Evolutionary conservation across 768 basidiomycete genomes (phyloP).

Genomic region (Suillus clintonianus): DNA sequence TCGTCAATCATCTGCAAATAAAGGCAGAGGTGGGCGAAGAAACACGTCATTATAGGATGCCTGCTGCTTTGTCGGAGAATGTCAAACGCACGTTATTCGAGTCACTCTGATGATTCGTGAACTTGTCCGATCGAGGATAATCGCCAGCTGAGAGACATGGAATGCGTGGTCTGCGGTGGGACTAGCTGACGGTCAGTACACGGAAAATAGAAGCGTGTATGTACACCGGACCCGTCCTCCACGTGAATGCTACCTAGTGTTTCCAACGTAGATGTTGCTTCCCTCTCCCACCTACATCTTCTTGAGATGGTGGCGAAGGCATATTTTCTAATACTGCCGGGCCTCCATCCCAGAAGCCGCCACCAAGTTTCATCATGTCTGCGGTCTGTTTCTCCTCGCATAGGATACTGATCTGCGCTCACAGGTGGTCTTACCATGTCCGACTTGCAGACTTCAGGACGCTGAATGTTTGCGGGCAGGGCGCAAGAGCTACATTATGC

Average conservation of each 20-base stretch:
- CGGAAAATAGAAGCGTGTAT: constrained; percentile 3
- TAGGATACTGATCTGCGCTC: constrained; percentile 83
- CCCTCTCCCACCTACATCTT: constrained; percentile 57
- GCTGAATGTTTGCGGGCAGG: constrained; percentile 62
- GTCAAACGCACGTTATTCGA: constrained; percentile 14
- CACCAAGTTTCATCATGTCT: constrained; percentile 62
- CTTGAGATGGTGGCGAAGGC: constrained; percentile 23
- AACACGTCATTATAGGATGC: constrained; percentile 74
- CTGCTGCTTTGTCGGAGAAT: constrained; percentile 33
- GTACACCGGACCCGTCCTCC: constrained; percentile 56
- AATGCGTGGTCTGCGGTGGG: constrained; percentile 72
- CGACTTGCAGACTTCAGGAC: constrained; percentile 73
- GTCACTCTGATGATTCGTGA: constrained; percentile 57
- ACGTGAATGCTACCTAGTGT: constrained; percentile 60
- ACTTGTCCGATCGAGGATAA: constrained; percentile 70
- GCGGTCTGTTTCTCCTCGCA: constrained; percentile 80
- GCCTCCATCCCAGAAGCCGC: constrained; percentile 82
- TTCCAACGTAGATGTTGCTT: constrained; percentile 59
- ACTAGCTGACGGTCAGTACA: constrained; percentile 31
- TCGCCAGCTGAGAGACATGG: constrained; percentile 78
- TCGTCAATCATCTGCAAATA: constrained; percentile 84
- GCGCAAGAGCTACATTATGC: constrained; percentile 83
- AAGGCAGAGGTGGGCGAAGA: constrained; percentile 92
- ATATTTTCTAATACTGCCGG: constrained; percentile 45
- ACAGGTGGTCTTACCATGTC: constrained; percentile 95